Evolutionary conservation across 768 basidiomycete genomes (phyloP).

Genomic region (Pulveroboletus sp.): DNA sequence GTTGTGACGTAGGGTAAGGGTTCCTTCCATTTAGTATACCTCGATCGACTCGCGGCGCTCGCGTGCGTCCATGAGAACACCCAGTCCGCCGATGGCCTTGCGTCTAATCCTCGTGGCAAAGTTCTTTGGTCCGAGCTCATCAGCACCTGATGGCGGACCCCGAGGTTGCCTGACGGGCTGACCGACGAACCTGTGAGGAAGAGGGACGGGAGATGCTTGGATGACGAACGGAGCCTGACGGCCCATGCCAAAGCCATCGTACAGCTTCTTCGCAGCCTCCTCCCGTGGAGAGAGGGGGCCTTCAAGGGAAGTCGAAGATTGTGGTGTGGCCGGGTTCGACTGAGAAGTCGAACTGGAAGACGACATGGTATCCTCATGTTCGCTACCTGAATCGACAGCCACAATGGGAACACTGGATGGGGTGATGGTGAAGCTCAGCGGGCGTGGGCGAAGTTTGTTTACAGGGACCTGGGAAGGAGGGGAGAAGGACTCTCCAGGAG

Average conservation of each 20-base stretch:
- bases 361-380: slow-evolving; percentile 53
- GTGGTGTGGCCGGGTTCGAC: slow-evolving; percentile 76
- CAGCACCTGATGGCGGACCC: slow-evolving; percentile 81
- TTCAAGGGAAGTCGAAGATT: slow-evolving; percentile 57
- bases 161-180: slow-evolving; percentile 81
- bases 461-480: too few species aligned
- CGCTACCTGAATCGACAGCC: slow-evolving; percentile 52
- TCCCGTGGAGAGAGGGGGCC: slow-evolving; percentile 78
- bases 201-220: slow-evolving; percentile 23
- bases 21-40: slow-evolving; percentile 50
- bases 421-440: slow-evolving; percentile 58
- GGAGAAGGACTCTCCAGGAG: slow-evolving; percentile 55
- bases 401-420: slow-evolving; percentile 46
- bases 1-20: slow-evolving; percentile 4
- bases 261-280: slow-evolving; percentile 81
- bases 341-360: slow-evolving; percentile 56
- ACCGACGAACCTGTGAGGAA: slow-evolving; percentile 54
- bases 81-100: slow-evolving; percentile 78
- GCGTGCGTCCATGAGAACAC: slow-evolving; percentile 74
- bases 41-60: slow-evolving; percentile 76
- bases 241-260: slow-evolving; percentile 85
- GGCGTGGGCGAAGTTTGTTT: slow-evolving; percentile 57
- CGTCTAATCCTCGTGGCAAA: slow-evolving; percentile 83
- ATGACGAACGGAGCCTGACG: slow-evolving; percentile 47
- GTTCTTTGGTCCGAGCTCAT: slow-evolving; percentile 84